phyloP scores from a whole-genome alignment of 768 basidiomycete species.

The Lyophyllum shimeji region DNA sequence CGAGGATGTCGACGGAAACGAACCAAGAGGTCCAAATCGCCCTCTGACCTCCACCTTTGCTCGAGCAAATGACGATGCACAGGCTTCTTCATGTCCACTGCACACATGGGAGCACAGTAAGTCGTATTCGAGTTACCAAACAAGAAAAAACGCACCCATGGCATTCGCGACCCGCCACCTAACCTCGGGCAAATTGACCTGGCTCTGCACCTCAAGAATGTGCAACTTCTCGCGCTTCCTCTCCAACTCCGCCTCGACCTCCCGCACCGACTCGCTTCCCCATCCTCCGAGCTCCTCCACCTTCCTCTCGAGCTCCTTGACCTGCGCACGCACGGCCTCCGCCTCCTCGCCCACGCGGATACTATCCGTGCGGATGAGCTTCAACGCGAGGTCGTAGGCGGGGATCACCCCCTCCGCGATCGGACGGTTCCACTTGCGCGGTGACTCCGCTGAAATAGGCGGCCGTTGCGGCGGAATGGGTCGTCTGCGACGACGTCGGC shows the following conservation, averaged over 20 bases:
- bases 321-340: constrained; percentile 31
- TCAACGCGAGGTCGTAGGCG: constrained; percentile 84
- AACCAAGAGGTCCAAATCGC: constrained; percentile 81
- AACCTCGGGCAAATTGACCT: constrained; percentile 81
- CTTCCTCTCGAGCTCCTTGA: constrained; percentile 23
- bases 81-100: constrained; percentile 67
- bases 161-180: constrained; percentile 79
- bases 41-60: constrained; percentile 83
- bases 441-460: constrained; percentile 47
- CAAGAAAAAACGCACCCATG: constrained; percentile 55
- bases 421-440: constrained; percentile 65
- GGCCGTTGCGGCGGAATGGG: constrained; percentile 40
- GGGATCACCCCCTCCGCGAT: constrained; percentile 63
- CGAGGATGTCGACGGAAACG: constrained; percentile 25
- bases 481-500: constrained; percentile 28
- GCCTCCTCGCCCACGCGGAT: constrained; percentile 45
- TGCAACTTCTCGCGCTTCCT: constrained; percentile 46
- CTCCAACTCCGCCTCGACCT: constrained; percentile 38
- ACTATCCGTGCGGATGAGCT: constrained; percentile 66
- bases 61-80: constrained; percentile 81
- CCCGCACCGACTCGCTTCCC: constrained; percentile 27
- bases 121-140: background rate
- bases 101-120: constrained; percentile 1
- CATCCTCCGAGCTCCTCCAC: constrained; percentile 23
- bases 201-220: constrained; percentile 75